A percentile compares a stretch with the other conserved stretches of the same genome.
These are phyloP conservation scores for Neonectria coccinea DNA, from an alignment of 2,329 filamentous ascomycete genomes.

Conservation along the genomic window DNA sequence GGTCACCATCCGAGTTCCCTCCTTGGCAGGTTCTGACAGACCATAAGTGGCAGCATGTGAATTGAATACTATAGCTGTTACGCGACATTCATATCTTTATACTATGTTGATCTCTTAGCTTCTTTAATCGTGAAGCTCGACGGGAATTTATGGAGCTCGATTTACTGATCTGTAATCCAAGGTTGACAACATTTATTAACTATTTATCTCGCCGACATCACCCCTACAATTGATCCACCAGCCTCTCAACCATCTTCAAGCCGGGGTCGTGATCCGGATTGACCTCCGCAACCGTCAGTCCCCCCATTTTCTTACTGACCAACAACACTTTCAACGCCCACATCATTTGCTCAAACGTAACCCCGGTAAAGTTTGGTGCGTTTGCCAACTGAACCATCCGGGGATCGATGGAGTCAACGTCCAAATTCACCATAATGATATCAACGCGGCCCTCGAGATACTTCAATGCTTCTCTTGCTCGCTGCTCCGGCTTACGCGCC, in stretches of 20 bases:
- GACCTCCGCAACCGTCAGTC: conserved; percentile 36
- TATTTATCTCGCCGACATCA: conserved; percentile 18
- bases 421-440: conserved; percentile 38
- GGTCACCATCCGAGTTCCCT: too few relatives aligned
- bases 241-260: conserved; percentile 28
- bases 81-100: too few relatives aligned
- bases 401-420: conserved; percentile 40
- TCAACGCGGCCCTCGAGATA: conserved; percentile 33
- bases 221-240: conserved; percentile 22
- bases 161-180: too few relatives aligned
- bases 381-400: conserved; percentile 37
- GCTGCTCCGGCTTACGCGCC: conserved; percentile 25
- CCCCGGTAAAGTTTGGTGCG: conserved; percentile 37
- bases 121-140: too few relatives aligned
- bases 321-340: conserved; percentile 26
- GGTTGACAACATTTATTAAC: too few relatives aligned
- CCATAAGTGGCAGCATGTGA: too few relatives aligned
- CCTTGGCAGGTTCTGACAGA: too few relatives aligned
- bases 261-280: conserved; percentile 39
- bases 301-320: conserved; percentile 22
- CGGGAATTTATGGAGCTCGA: too few relatives aligned
- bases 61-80: too few relatives aligned
- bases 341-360: conserved; percentile 39
- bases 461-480: conserved; percentile 28
- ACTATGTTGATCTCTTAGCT: too few relatives aligned